These are phyloP conservation scores for Dendrocalamus sinicus DNA, from an alignment of 176 grass and related monocot species.

Conservation along the genomic window DNA sequence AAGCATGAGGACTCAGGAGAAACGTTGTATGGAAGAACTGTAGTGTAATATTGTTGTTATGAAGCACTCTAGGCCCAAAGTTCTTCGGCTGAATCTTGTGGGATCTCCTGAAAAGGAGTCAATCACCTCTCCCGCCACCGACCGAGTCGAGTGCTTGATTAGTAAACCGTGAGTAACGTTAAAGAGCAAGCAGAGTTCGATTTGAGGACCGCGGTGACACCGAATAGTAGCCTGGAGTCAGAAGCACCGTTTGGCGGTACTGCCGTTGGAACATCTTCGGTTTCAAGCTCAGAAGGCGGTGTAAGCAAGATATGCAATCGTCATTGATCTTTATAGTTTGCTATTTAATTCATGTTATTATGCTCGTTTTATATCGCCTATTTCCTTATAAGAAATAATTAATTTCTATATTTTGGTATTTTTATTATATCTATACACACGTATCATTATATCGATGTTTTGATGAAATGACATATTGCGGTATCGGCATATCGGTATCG, in stretches of 20 bases:
- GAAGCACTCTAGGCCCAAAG: conserved; percentile 95
- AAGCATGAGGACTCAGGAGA: conserved; percentile 75
- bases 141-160: conserved; percentile 41
- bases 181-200: conserved; percentile 62
- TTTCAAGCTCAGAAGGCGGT: conserved; percentile 37
- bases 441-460: too few species aligned
- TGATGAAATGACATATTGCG: accelerated
- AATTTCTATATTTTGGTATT: too few species aligned
- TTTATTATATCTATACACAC: too few species aligned
- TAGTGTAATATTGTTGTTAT: conserved; percentile 98
- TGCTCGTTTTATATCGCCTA: too few species aligned
- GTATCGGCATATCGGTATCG: too few species aligned
- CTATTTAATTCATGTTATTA: too few species aligned
- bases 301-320: too few species aligned
- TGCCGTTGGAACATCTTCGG: conserved; percentile 88
- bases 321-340: too few species aligned
- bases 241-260: conserved; percentile 84
- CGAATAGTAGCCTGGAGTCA: conserved; percentile 51
- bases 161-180: conserved; percentile 46
- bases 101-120: conserved; percentile 82
- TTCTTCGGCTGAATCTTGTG: conserved; percentile 88
- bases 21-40: conserved; percentile 83
- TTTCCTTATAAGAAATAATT: too few species aligned
- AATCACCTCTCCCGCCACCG: conserved; percentile 35
- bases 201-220: conserved; percentile 61